Evolutionary conservation across 371 early-diverging fungal species (phyloP), one percentile per base, ranked within the genome.

Genomic region (Choanephora cucurbitarum): DNA sequence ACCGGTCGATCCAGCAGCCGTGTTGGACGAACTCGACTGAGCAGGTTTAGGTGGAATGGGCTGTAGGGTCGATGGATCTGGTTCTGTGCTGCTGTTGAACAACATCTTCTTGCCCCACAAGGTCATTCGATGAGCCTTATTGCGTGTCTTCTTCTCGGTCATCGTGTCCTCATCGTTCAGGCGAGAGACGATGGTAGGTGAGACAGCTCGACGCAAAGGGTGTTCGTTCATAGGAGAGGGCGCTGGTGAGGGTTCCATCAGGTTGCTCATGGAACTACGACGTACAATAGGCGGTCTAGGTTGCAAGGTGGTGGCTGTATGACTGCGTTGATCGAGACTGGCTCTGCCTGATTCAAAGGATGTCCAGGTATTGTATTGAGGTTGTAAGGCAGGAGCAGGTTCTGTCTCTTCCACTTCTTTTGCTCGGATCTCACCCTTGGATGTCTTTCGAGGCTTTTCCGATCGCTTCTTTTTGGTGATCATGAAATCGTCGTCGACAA

Each of bases 41-140:
- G 52, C 39, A 5, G 47, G 47, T 11, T 46, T 37, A 13, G 62
- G 62, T 24, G 47, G 47, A 22, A 13, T 21, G 6, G 48, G 60
- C 5, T 33, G 28, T 10, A 31, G 44, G 11, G 18, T 14, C 14
- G 15, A n/a, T 31, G 48, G 49, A 28, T 37, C 17, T 23, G 49
- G 53, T 7, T 33, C 43, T 5, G 40, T 39, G 8, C n/a, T 50
- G 21, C 37, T 57, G 31, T 50, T 57, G 43, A 66, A 66, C 44
- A 73, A 64, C 76, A 79, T 73, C 41, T 73, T 75, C 48, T 75
- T 75, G 18, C 76, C 72, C 76, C 75, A 79, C 44, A 79, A 73
- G 0, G 79, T 79, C 75, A 79, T 79, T 14, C 79, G 67, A 41
- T 79, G 73, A 10, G 71, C 66, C 49, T 75, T 79, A 34, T 73